phyloP scores from a whole-genome alignment of 78 protist genomes.

The Mastigamoeba balamuthi region DNA sequence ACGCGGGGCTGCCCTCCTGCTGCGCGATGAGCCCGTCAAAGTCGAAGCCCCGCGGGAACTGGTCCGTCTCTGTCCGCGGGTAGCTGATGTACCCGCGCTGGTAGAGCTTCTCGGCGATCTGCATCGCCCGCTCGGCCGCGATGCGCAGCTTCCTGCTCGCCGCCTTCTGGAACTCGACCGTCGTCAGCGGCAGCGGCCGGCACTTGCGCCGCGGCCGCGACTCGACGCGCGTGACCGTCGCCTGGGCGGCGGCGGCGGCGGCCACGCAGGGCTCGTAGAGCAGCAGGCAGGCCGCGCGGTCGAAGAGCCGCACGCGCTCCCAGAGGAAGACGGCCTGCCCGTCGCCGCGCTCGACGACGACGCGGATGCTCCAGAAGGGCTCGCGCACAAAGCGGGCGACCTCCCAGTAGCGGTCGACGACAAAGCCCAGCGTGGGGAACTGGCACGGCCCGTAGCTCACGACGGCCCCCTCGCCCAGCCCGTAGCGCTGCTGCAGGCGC shows the following conservation, averaged over 20 bases:
- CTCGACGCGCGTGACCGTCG: slow-evolving; percentile 17
- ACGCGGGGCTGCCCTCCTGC: slow-evolving; percentile 24
- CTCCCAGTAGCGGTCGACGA: slow-evolving; percentile 77
- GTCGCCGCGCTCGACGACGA: neutral
- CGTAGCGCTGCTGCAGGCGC: slow-evolving; percentile 26
- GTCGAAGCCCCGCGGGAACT: slow-evolving; percentile 54
- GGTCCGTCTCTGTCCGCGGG: slow-evolving; percentile 98
- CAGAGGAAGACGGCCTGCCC: slow-evolving; percentile 29
- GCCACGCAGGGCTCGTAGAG: slow-evolving; percentile 20
- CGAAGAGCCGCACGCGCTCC: slow-evolving; percentile 60
- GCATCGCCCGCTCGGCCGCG: neutral
- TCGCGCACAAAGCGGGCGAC: slow-evolving; percentile 61
- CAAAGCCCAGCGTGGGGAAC: slow-evolving; percentile 98
- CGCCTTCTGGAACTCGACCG: slow-evolving; percentile 85
- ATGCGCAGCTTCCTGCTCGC: slow-evolving; percentile 53
- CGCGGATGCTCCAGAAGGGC: slow-evolving; percentile 58
- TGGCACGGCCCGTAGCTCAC: slow-evolving; percentile 82
- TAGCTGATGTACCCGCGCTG: slow-evolving; percentile 80
- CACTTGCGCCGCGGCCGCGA: slow-evolving; percentile 14
- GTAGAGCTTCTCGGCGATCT: slow-evolving; percentile 85
- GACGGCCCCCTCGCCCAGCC: neutral
- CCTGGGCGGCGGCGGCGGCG: slow-evolving; percentile 10
- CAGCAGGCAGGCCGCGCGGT: slow-evolving; percentile 7
- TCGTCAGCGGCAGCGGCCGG: slow-evolving; percentile 89
- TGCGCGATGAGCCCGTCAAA: slow-evolving; percentile 25